Conservation (phyloP, 257 asterid species). For the Fraxinus pennsylvanica region DNA sequence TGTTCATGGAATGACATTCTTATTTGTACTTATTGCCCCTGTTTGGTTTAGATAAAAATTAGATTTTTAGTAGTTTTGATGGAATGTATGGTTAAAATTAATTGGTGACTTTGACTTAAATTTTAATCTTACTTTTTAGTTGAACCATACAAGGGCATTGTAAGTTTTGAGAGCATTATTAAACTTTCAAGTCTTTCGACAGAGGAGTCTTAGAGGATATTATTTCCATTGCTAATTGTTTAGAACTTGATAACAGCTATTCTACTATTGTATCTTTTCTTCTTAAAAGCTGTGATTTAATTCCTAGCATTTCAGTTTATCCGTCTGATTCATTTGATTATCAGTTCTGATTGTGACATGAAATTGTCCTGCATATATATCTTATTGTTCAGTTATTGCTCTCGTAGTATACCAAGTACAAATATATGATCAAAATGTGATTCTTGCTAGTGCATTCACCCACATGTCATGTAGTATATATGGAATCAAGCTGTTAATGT, state of each 20-base stretch:
- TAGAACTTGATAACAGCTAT: conserved; percentile 11
- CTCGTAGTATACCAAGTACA: not conserved
- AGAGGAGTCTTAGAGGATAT: not conserved
- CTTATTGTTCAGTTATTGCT: conserved; percentile 5
- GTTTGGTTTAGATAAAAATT: too few species aligned
- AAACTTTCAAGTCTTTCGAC: not conserved
- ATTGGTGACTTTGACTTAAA: too few species aligned
- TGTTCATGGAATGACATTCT: not conserved
- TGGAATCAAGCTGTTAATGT: not conserved
- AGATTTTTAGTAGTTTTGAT: too few species aligned
- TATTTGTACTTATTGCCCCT: not conserved
- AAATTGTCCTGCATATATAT: not conserved
- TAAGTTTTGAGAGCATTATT: not conserved
- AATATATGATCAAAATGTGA: not conserved
- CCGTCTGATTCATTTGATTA: not conserved
- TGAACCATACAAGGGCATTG: too few species aligned
- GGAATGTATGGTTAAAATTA: too few species aligned
- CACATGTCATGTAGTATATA: not conserved
- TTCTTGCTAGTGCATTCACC: conserved; percentile 6
- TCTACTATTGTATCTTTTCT: not conserved
- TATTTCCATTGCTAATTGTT: not conserved
- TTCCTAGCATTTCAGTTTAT: not conserved
- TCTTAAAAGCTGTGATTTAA: not conserved
- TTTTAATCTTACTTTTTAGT: too few species aligned
- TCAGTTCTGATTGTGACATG: not conserved